Conservation (phyloP, 805 yeast genomes). For the Saturnispora diversa region DNA sequence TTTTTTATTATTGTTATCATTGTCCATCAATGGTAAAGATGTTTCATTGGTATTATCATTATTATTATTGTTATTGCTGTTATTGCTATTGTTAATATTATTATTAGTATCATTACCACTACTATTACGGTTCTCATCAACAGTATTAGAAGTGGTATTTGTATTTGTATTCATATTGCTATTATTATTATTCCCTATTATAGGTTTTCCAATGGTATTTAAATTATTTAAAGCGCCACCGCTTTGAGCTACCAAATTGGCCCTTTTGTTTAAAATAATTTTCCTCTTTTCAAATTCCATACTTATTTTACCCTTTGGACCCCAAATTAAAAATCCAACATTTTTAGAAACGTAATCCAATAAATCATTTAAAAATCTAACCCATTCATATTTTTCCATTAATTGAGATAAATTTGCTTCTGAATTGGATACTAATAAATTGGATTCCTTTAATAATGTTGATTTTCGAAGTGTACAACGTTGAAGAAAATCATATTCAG, state of each 20-base stretch:
- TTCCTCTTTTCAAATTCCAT: slow-evolving; percentile 18
- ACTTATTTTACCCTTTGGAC: slow-evolving; percentile 34
- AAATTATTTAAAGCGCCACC: slow-evolving; percentile 6
- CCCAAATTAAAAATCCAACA: slow-evolving; percentile 67
- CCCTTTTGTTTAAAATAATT: background rate
- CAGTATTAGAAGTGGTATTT: too few species aligned
- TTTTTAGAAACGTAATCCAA: slow-evolving; percentile 71
- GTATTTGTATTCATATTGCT: too few species aligned
- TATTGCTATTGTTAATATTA: slow-evolving; percentile 9
- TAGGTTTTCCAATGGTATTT: too few species aligned
- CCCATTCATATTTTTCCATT: slow-evolving; percentile 76
- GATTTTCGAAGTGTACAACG: slow-evolving; percentile 68
- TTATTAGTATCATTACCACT: background rate
- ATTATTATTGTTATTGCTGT: slow-evolving; percentile 4
- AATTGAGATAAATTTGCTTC: slow-evolving; percentile 33
- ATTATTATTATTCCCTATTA: too few species aligned
- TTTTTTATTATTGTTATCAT: too few species aligned
- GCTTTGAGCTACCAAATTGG: slow-evolving; percentile 3
- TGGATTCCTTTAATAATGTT: slow-evolving; percentile 40
- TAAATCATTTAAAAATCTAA: slow-evolving; percentile 68
- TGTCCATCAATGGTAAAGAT: too few species aligned
- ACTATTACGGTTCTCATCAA: too few species aligned
- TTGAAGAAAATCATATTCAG: slow-evolving; percentile 70
- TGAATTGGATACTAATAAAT: slow-evolving; percentile 23
- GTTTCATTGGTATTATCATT: too few species aligned